Conservation (phyloP, 768 basidiomycete species). For the Mycena amicta region DNA sequence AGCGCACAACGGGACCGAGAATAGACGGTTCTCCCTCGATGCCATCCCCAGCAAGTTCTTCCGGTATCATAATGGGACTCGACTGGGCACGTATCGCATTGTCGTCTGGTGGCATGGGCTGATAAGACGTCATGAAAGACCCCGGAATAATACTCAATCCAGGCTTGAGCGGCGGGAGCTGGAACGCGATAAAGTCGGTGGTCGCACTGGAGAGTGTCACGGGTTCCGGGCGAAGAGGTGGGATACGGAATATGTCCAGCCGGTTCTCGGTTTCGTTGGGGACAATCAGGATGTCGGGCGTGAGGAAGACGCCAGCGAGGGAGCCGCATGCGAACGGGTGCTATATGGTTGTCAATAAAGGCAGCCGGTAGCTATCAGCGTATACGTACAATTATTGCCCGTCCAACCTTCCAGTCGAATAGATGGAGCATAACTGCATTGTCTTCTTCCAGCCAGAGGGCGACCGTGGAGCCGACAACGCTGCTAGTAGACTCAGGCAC, state of each 20-base stretch:
- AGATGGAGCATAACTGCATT: neutral
- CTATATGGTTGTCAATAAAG: neutral
- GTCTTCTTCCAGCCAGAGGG: neutral
- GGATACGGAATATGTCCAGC: neutral
- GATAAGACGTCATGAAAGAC: neutral
- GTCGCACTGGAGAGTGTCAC: neutral
- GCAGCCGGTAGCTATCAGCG: neutral
- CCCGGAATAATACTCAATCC: neutral
- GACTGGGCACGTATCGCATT: neutral
- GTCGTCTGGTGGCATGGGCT: neutral
- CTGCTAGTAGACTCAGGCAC: neutral
- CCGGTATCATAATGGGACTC: neutral
- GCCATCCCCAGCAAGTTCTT: no score
- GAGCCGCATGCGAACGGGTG: neutral
- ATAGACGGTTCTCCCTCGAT: no score
- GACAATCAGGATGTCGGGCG: neutral
- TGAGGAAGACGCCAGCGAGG: neutral
- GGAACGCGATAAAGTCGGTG: neutral
- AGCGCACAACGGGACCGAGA: neutral
- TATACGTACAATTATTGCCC: neutral
- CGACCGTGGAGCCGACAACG: neutral
- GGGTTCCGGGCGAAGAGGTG: neutral
- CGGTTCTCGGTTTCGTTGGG: neutral
- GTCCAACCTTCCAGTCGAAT: neutral
- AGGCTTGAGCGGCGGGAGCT: neutral